A percentile compares a stretch with the other conserved stretches of the same genome.
Conservation (phyloP, 2,329 filamentous ascomycete genomes). For the Monilinia vaccinii-corymbosi region DNA sequence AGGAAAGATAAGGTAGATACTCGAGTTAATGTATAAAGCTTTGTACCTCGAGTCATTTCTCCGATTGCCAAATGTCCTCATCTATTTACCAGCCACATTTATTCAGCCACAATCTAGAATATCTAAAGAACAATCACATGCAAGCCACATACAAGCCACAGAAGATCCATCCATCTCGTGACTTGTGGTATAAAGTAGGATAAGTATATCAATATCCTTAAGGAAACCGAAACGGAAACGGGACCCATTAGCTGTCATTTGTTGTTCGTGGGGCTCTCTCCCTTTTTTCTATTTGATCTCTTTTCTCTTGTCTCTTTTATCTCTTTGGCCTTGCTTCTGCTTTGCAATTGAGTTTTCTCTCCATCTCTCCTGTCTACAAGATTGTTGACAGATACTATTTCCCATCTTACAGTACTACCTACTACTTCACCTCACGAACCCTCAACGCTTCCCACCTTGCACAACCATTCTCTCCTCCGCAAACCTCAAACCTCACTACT, state of each 20-base stretch:
- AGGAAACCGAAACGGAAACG: no score
- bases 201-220: no score
- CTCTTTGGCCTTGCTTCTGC: not conserved
- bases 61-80: slow-evolving; percentile 17
- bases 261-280: slow-evolving; percentile 6
- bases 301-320: not conserved
- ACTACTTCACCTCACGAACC: not conserved
- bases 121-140: no score
- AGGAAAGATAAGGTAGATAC: not conserved
- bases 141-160: no score
- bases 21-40: no score
- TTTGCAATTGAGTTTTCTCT: not conserved
- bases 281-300: not conserved
- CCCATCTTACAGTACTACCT: no score
- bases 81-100: slow-evolving; percentile 3
- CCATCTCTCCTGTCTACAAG: not conserved
- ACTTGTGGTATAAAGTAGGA: no score
- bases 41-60: no score
- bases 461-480: not conserved
- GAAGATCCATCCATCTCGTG: no score
- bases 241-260: slow-evolving; percentile 9
- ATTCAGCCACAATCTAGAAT: no score
- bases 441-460: not conserved
- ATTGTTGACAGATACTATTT: no score
- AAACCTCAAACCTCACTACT: not conserved